A percentile compares a stretch with the other conserved stretches of the same genome.
Evolutionary conservation across 345 rosid genomes (phyloP).

Genomic region (Arabidopsis arenosa): DNA sequence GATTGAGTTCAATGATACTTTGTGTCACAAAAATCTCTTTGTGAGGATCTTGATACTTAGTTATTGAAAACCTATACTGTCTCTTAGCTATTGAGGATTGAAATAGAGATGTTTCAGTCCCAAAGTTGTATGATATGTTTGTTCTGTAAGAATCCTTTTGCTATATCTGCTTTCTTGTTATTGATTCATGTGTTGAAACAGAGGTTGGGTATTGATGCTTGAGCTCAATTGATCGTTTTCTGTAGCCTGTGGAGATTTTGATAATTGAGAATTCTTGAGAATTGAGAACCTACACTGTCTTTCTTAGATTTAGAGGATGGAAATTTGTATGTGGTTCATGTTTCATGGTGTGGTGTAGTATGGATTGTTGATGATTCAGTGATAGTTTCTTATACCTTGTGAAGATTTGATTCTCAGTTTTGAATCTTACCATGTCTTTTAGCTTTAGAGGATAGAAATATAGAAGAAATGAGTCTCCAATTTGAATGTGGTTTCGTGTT

Average conservation of each 20-base stretch:
- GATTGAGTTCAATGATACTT: background rate
- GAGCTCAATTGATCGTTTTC: background rate
- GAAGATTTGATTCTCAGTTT: no score
- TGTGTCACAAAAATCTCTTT: no score
- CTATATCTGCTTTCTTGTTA: background rate
- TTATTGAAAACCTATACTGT: background rate
- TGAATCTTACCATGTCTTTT: background rate
- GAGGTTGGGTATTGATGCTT: background rate
- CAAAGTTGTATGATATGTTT: conserved; percentile 2
- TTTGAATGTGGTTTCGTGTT: conserved; percentile 10
- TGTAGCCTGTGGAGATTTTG: background rate
- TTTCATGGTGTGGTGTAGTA: no score
- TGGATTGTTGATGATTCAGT: no score
- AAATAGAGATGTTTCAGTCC: background rate
- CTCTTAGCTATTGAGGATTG: background rate
- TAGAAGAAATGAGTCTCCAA: background rate
- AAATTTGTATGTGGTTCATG: background rate
- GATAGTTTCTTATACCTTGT: no score
- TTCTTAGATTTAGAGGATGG: background rate
- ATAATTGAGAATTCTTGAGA: background rate
- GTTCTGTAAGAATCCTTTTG: background rate
- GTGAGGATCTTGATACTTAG: background rate
- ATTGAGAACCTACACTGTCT: background rate
- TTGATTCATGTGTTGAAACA: background rate
- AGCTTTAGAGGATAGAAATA: background rate